These are phyloP conservation scores for Castanospermum australe DNA, from an alignment of 306 rosid genomes.

Conservation along the genomic window DNA sequence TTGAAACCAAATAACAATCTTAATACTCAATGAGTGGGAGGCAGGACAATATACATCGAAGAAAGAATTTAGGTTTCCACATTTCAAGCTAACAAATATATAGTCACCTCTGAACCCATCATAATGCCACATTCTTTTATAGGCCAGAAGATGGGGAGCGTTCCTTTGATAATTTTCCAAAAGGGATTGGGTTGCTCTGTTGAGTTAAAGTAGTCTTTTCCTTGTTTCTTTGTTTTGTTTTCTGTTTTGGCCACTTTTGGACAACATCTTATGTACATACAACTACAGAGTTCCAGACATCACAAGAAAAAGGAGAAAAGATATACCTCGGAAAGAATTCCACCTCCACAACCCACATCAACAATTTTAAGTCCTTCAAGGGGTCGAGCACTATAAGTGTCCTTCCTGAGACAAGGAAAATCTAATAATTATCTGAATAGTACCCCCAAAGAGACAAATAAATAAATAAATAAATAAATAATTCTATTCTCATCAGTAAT, in stretches of 20 bases:
- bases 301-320: not conserved
- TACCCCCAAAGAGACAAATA: not conserved
- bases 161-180: no score
- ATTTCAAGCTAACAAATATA: conserved; percentile 12
- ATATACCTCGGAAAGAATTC: conserved; percentile 87
- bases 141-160: not conserved
- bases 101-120: not conserved
- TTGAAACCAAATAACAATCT: conserved; percentile 8
- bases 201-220: no score
- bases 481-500: not conserved
- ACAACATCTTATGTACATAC: no score
- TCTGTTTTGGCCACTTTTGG: no score
- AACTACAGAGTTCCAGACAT: no score
- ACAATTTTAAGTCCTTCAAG: conserved; percentile 81
- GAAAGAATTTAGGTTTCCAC: conserved; percentile 18
- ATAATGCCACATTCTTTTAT: not conserved
- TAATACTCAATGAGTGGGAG: not conserved
- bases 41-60: not conserved
- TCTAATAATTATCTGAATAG: conserved; percentile 8
- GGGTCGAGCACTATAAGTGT: conserved; percentile 65
- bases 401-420: conserved; percentile 65
- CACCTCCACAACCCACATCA: conserved; percentile 98
- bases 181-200: no score
- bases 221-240: no score
- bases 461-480: not conserved